Evolutionary conservation across 1,139 yeast species (phyloP), one percentile per base, ranked within the genome.

Genomic region (Candida pseudoviswanathii): DNA sequence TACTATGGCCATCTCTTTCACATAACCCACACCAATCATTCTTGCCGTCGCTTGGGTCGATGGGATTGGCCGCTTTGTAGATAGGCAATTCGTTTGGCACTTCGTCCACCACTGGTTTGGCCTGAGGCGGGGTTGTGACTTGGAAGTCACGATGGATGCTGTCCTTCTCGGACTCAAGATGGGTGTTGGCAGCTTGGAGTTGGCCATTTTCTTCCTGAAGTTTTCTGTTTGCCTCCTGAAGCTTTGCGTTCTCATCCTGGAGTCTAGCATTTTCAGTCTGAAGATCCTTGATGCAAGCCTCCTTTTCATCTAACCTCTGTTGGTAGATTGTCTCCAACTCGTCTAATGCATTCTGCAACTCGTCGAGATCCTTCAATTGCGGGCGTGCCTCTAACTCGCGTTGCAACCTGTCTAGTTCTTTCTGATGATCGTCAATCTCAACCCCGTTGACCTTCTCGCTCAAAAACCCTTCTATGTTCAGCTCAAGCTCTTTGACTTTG

Each of bases 1-100:
- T 86, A 50, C 84, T 86, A 62, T 92, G 98, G 1, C 98, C 98
- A 46, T 82, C 85, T 49, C 90, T 73, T 66, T 92, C 98, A 69
- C 98, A 92, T 46, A 90, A 74, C 0, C 96, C 96, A 70, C 98
- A 92, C 96, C 97, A 92, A 58, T 83, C 77, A 24, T 71, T 73
- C 45, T 90, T 77, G 1, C 97, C 97, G 1, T 82, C 82, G 4
- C 92, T 77, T 0, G 94, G 87, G 62, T 89, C 96, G 2, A 71
- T 61, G 34, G 73, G 73, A 1, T 57, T 59, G 3, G 67, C 67
- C 0, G 90, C 88, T 46, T 70, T 66, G 52, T 79, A 85, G 1
- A 84, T 71, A 16, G 86, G 86, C 44, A 82, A 64, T 4, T 49
- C 48, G 21, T n/a, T 34, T 26, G 44, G 44, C 7, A 25, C 16